These are phyloP conservation scores for Nothophytophthora sp. DNA, from an alignment of 352 stramenopile genomes.

Conservation along the genomic window DNA sequence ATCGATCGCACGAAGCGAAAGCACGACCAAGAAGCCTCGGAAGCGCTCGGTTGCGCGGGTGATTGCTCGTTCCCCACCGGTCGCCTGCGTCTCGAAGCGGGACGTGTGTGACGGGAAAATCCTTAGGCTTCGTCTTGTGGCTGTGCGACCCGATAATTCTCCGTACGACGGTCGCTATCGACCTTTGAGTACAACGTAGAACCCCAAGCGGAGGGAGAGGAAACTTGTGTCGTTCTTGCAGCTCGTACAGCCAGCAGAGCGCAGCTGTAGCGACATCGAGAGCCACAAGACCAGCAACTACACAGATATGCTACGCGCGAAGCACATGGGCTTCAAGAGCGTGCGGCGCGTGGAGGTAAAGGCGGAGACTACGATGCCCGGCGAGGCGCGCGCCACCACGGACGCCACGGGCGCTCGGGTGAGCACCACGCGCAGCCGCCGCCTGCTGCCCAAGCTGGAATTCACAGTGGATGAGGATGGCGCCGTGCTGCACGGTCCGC, in stretches of 20 bases:
- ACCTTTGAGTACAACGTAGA: no score
- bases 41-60: slow-evolving; percentile 17
- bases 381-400: slow-evolving; percentile 71
- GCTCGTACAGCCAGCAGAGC: no score
- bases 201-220: no score
- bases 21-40: slow-evolving; percentile 5
- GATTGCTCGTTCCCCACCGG: slow-evolving; percentile 3
- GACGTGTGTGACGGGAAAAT: no score
- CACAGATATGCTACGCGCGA: slow-evolving; percentile 77
- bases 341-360: slow-evolving; percentile 83
- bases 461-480: slow-evolving; percentile 86
- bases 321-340: slow-evolving; percentile 84
- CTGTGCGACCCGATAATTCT: no score
- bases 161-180: no score
- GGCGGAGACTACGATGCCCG: slow-evolving; percentile 82
- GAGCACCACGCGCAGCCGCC: slow-evolving; percentile 57
- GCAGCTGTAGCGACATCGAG: no score
- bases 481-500: slow-evolving; percentile 73
- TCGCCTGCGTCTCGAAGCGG: no score
- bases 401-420: slow-evolving; percentile 65
- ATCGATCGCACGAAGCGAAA: slow-evolving; percentile 19
- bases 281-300: no score
- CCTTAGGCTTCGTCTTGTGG: no score
- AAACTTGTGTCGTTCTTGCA: no score
- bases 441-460: slow-evolving; percentile 82